Conservation (phyloP, 208 protist genomes). For the Leishmania arabica region DNA sequence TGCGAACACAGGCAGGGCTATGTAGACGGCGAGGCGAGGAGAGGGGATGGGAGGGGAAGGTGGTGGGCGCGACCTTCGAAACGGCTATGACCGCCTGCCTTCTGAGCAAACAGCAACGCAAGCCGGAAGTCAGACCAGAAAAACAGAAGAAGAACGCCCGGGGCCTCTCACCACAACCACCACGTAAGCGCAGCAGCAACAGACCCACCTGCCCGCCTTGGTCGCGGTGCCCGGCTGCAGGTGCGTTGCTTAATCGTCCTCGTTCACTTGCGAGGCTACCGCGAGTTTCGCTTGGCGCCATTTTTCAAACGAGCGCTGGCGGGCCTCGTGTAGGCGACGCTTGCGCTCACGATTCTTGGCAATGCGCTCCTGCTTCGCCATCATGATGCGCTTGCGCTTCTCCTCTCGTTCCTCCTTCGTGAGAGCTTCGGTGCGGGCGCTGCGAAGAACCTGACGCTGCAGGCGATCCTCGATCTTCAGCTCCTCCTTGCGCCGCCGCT, state of each 20-base stretch:
- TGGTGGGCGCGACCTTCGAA: not conserved
- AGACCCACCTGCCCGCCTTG: not conserved
- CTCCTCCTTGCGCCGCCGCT: conserved; percentile 73
- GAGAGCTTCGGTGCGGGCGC: conserved; percentile 37
- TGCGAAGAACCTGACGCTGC: conserved; percentile 73
- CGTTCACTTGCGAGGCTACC: conserved; percentile 32
- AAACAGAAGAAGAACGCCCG: not conserved
- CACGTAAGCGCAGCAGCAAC: not conserved
- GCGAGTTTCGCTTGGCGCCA: conserved; percentile 84
- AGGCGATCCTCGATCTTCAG: conserved; percentile 81
- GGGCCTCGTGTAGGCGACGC: conserved; percentile 68
- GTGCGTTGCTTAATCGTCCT: conserved; percentile 14
- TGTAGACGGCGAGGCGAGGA: too few relatives aligned
- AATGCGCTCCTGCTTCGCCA: conserved; percentile 89
- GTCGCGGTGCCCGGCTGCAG: not conserved
- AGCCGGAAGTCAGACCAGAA: not conserved
- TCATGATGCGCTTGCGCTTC: conserved; percentile 73
- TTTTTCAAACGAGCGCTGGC: conserved; percentile 74
- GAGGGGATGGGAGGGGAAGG: not conserved
- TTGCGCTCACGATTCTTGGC: conserved; percentile 87
- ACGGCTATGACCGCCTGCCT: too few relatives aligned
- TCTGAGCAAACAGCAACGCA: not conserved
- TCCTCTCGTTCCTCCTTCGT: conserved; percentile 87
- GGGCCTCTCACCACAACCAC: not conserved
- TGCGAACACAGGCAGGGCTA: not conserved